Evolutionary conservation across 1,139 yeast species (phyloP), one percentile per base, ranked within the genome.

Genomic region (Kodamaea derodonti): DNA sequence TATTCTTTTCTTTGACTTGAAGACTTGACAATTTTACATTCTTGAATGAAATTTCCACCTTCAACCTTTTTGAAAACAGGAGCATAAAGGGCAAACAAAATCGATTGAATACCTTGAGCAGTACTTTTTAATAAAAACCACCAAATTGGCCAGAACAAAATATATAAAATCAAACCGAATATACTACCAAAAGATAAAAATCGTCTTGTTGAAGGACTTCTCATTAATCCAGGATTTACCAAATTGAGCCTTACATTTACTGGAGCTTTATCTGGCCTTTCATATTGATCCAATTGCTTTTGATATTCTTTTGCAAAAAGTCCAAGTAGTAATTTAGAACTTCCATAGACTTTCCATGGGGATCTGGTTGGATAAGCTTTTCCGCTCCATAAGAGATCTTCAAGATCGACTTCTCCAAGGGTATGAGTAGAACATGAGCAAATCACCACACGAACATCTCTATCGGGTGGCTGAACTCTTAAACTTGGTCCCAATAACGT

Each of bases 181-280:
- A 92, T 48, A 0, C 85, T 68, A 0, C 98, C 97, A 62, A 85
- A 70, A 9, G 95, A 79, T 9, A 85, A 43, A 32, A 82, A 78
- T 40, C 97, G 72, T 48, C 95, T 78, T 31, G 92, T 82, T 24
- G 94, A 79, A 2, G 95, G 85, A 2, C 95, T 80, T 48, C 97
- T 72, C 82, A 86, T 84, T 32, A 90, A 48, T 0, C 98, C 98
- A 0, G 98, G 98, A 51, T 92, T 94, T 4, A 85, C 95, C 40
- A 86, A 48, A 39, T 82, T 72, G n/a, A 87, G 71, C 33, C 82
- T 73, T 13, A 86, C 79, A 49, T 84, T 84, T 49, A 75, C 70
- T 2, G 85, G 84, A 20, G 81, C 76, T 42, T 71, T 65, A 48
- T 86, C 95, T 20, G 78, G 71, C 24, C 90, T 67, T 48, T 77